These are phyloP conservation scores for Pulveroboletus sp. DNA, from an alignment of 768 basidiomycete genomes.

Conservation along the genomic window DNA sequence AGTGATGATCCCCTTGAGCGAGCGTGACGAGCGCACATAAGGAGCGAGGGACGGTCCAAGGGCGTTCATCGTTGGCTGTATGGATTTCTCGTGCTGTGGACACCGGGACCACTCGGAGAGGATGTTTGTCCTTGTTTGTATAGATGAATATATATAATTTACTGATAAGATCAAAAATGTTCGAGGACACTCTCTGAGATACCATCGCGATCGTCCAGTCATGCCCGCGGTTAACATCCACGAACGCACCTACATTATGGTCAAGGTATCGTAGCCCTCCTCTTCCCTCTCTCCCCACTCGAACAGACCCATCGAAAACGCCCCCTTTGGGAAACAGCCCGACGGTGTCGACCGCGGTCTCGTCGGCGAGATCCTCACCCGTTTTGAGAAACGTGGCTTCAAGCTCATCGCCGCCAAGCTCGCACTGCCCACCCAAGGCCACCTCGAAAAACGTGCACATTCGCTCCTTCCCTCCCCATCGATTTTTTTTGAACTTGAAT, in stretches of 20 bases:
- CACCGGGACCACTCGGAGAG: constrained; percentile 19
- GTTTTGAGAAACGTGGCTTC: constrained; percentile 98
- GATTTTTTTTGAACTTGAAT: neutral
- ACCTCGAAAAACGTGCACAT: constrained; percentile 81
- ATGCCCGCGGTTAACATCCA: constrained; percentile 23
- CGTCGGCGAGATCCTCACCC: constrained; percentile 89
- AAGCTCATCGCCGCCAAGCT: constrained; percentile 96
- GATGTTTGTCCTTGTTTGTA: constrained; percentile 43
- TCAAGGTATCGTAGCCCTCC: constrained; percentile 62
- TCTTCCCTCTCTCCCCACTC: neutral
- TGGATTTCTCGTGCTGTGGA: neutral
- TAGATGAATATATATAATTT: neutral
- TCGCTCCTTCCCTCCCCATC: neutral
- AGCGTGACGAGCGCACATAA: constrained; percentile 62
- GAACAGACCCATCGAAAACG: neutral
- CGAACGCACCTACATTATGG: constrained; percentile 99
- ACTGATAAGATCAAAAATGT: constrained; percentile 34
- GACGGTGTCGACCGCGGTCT: constrained; percentile 98
- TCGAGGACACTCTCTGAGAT: constrained; percentile 1
- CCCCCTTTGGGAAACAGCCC: constrained; percentile 52
- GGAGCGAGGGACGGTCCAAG: constrained; percentile 76
- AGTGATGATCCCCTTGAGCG: constrained; percentile 62
- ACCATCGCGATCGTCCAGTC: constrained; percentile 31
- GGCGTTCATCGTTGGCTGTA: constrained; percentile 31
- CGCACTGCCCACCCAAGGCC: constrained; percentile 68